Percentiles rank a stretch among this genome's conserved stretches.
Evolutionary conservation across 495 filamentous ascomycete genomes (phyloP).

Genomic region (Neurospora pannonica): DNA sequence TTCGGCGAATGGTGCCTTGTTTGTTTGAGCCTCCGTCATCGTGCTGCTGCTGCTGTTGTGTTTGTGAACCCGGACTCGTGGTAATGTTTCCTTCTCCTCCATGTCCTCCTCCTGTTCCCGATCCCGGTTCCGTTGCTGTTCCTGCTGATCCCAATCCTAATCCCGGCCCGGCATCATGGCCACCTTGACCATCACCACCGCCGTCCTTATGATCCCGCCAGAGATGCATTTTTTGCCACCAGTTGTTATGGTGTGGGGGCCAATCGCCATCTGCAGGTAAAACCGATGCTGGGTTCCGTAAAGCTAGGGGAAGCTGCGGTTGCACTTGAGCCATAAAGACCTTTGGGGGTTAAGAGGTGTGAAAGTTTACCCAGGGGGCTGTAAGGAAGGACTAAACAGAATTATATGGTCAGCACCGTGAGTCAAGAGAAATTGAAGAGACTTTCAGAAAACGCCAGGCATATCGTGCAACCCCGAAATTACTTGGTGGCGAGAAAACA

Average conservation of each 20-base stretch:
- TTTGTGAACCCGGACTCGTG: neutral
- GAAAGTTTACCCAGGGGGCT: neutral
- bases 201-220: neutral
- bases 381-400: neutral
- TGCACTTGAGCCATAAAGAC: neutral
- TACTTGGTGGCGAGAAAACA: neutral
- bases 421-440: neutral
- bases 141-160: neutral
- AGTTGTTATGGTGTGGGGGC: neutral
- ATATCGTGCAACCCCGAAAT: neutral
- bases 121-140: neutral
- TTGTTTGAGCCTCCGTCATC: constrained; percentile 7
- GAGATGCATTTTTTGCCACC: neutral
- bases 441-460: neutral
- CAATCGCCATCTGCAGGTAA: neutral
- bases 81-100: neutral
- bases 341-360: neutral
- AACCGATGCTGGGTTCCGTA: neutral
- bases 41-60: constrained; percentile 4
- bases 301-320: neutral
- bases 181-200: neutral
- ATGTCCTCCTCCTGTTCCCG: neutral
- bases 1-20: constrained; percentile 30
- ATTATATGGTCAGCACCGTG: neutral
- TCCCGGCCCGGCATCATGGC: neutral